Conservation (phyloP, 2,329 filamentous ascomycete species). For the Byssothecium circinans region DNA sequence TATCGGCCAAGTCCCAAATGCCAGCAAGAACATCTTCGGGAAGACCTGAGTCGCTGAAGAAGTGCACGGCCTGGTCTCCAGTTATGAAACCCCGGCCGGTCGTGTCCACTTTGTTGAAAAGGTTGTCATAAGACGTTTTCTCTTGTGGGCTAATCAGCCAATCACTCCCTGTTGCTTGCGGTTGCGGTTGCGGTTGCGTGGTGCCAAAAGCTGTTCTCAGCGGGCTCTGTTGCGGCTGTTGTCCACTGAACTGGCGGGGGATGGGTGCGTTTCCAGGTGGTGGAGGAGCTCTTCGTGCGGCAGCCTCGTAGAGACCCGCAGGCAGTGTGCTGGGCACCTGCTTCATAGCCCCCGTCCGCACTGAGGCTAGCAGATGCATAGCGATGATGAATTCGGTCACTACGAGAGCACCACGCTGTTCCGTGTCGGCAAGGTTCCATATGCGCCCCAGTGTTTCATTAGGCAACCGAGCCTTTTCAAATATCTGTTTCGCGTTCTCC, state of each 20-base stretch:
- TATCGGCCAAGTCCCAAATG: slow-evolving; percentile 96
- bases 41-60: slow-evolving; percentile 89
- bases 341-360: slow-evolving; percentile 80
- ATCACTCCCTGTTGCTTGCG: slow-evolving; percentile 63
- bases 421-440: slow-evolving; percentile 92
- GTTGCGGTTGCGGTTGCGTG: slow-evolving; percentile 53
- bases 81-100: slow-evolving; percentile 79
- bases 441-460: slow-evolving; percentile 92
- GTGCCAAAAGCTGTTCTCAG: slow-evolving; percentile 55
- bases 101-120: slow-evolving; percentile 84
- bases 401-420: slow-evolving; percentile 84
- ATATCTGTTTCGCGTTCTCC: slow-evolving; percentile 88
- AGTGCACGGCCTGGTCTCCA: slow-evolving; percentile 90
- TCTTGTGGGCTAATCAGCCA: slow-evolving; percentile 85
- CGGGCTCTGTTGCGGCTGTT: slow-evolving; percentile 61
- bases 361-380: slow-evolving; percentile 93
- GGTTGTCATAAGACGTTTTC: slow-evolving; percentile 82
- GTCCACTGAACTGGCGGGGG: slow-evolving; percentile 79
- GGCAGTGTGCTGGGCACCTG: slow-evolving; percentile 79
- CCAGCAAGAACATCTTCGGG: slow-evolving; percentile 87
- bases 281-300: slow-evolving; percentile 62
- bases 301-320: slow-evolving; percentile 85
- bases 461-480: slow-evolving; percentile 86
- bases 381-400: slow-evolving; percentile 94
- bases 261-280: slow-evolving; percentile 62